Conservation (phyloP, 2,329 filamentous ascomycete genomes). For the Botrytis fabae region DNA sequence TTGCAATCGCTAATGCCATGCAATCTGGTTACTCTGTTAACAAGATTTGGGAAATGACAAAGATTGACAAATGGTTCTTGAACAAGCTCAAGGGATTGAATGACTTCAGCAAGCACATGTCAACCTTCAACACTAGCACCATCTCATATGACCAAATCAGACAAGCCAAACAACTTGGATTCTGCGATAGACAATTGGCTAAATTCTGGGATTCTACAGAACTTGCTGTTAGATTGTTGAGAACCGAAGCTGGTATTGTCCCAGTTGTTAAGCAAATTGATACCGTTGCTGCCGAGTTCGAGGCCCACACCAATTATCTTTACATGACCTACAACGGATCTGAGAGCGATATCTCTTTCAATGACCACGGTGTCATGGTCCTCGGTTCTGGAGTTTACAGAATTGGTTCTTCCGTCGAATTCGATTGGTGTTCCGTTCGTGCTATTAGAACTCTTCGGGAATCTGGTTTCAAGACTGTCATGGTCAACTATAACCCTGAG, state of each 20-base stretch:
- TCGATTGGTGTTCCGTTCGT: conserved; percentile 97
- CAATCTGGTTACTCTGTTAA: conserved; percentile 96
- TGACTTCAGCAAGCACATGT: conserved; percentile 52
- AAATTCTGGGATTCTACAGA: conserved; percentile 81
- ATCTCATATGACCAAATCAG: conserved; percentile 82
- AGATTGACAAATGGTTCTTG: conserved; percentile 99
- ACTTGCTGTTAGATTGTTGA: conserved; percentile 81
- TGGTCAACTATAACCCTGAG: conserved; percentile 75
- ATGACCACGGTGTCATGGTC: conserved; percentile 86
- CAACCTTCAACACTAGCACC: conserved; percentile 55
- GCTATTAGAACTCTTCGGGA: conserved; percentile 78
- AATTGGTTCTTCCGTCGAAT: conserved; percentile 96
- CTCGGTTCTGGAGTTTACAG: conserved; percentile 95
- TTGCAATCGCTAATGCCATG: conserved; percentile 97
- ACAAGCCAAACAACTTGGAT: conserved; percentile 95
- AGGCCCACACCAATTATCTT: conserved; percentile 90
- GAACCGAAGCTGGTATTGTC: conserved; percentile 82
- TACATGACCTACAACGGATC: conserved; percentile 96
- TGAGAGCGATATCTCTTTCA: conserved; percentile 88
- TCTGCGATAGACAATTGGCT: conserved; percentile 95
- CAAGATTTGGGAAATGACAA: conserved; percentile 88
- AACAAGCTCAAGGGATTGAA: conserved; percentile 98
- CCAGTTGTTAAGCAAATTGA: conserved; percentile 99
- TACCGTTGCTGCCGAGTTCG: conserved; percentile 94
- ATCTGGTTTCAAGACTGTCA: conserved; percentile 94